These are phyloP conservation scores for Cytospora mali DNA, from an alignment of 2,329 filamentous ascomycete species.

Conservation along the genomic window DNA sequence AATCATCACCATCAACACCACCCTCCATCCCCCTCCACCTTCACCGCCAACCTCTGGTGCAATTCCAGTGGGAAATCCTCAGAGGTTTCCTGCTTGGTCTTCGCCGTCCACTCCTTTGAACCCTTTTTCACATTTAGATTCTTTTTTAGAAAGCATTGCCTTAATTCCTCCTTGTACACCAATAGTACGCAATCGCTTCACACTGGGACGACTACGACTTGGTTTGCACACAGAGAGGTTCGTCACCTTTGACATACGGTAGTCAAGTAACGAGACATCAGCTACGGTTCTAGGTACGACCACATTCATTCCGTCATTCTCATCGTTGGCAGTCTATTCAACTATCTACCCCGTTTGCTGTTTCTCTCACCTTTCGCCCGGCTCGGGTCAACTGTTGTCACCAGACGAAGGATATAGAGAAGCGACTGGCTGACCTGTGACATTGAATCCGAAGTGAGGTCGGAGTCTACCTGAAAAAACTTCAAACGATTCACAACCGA, in stretches of 20 bases:
- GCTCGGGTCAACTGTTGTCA: constrained; percentile 19
- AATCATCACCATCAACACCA: constrained; percentile 37
- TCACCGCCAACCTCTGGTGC: constrained; percentile 46
- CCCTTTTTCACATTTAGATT: constrained; percentile 32
- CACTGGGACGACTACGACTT: constrained; percentile 19
- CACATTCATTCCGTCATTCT: constrained; percentile 3
- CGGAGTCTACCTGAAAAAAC: constrained; percentile 18
- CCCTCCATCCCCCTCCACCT: constrained; percentile 31
- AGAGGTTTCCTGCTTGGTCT: constrained; percentile 57
- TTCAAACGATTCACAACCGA: constrained; percentile 12
- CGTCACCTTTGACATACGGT: constrained; percentile 8
- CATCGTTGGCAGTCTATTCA: constrained; percentile 10
- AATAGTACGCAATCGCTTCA: constrained; percentile 25
- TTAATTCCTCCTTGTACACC: constrained; percentile 28
- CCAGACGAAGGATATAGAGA: constrained; percentile 33
- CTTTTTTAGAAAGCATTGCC: constrained; percentile 29
- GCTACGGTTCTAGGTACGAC: constrained; percentile 13
- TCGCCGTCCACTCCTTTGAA: constrained; percentile 63
- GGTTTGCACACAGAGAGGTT: constrained; percentile 5
- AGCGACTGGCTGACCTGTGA: constrained; percentile 22
- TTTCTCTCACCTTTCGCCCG: constrained; percentile 24
- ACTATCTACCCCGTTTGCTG: constrained; percentile 19
- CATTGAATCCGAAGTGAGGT: constrained; percentile 17
- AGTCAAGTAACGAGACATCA: constrained; percentile 12
- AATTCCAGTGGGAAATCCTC: constrained; percentile 58